Base-by-base conservation (phyloP, 352 stramenopile species). In the Phytophthora idaei region DNA sequence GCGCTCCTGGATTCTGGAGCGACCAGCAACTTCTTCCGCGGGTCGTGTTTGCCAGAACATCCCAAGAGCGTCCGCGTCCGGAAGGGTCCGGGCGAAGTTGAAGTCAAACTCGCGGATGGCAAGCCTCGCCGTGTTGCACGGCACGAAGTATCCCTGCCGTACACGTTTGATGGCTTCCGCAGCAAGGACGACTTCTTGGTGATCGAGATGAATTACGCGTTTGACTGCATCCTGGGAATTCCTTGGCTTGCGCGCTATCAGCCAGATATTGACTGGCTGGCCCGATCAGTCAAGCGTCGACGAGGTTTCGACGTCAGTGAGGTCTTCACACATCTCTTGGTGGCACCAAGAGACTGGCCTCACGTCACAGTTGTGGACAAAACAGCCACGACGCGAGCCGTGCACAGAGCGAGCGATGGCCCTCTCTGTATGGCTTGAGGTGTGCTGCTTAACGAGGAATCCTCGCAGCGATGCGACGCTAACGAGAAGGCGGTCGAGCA, bases 161-260 rank as follows among this genome's bases (percentile, higher is more conserved):
- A 46, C 39, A 46, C 39, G 4, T 46, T 32, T 47, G 27, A 21
- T 21, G 17, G 17, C 17, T 21, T 21, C 17, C 17, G 17, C 17
- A 21, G 17, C 17, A 21, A 21, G 7, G 62, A 74, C 8, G 27
- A 70, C 1, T 70, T 76, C 39, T 8, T 70, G 37, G 34, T 76
- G 41, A 54, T 76, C 32, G 51, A 61, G 14, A 61, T 76, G 21
- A 67, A 76, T 45, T 69, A 71, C 32, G 57, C 37, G 3, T 74
- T 66, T 27, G 62, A 73, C 36, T 69, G 55, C 27, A 79, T 71
- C 51, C 34, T 79, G 11, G 39, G 63, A 1, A 74, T 76, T 1
- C 39, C 65, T 4, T 67, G 45, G 31, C 17, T 21, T 21, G 17
- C 17, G 17, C 17, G 17, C 17, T 21, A 21, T 21, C 17, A 21